Conservation (phyloP, 352 stramenopile genomes). For the Phytophthora nicotianae region DNA sequence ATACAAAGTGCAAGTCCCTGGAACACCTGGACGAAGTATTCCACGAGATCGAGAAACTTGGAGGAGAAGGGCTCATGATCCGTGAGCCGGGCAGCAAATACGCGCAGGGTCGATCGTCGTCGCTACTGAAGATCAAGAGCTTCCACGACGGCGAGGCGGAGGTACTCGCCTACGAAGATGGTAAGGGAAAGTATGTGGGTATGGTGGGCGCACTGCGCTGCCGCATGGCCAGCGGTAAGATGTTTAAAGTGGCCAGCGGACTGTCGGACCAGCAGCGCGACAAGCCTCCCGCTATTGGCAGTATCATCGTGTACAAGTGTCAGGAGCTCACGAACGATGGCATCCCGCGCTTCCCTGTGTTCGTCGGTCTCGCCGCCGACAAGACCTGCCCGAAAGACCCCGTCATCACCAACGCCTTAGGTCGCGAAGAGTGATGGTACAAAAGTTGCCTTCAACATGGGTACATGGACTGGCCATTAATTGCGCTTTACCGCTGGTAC, state of each 20-base stretch:
- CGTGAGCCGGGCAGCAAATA: conserved; percentile 63
- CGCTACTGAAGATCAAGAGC: conserved; percentile 80
- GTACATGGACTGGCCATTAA: conserved; percentile 20
- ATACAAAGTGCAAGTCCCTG: conserved; percentile 59
- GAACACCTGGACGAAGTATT: conserved; percentile 60
- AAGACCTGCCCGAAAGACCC: conserved; percentile 57
- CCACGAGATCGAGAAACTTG: conserved; percentile 57
- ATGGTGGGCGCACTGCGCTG: conserved; percentile 64
- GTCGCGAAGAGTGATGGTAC: conserved; percentile 10
- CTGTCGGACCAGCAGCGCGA: conserved; percentile 63
- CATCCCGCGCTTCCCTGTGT: conserved; percentile 78
- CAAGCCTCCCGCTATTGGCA: conserved; percentile 50
- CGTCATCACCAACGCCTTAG: conserved; percentile 46
- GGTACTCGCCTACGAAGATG: conserved; percentile 67
- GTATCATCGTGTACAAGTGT: conserved; percentile 84
- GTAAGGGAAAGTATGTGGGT: conserved; percentile 71
- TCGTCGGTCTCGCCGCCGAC: conserved; percentile 61
- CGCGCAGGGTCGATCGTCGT: conserved; percentile 47
- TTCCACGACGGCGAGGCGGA: conserved; percentile 75
- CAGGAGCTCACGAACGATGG: conserved; percentile 75
- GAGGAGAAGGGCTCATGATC: conserved; percentile 78
- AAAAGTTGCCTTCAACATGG: conserved; percentile 9
- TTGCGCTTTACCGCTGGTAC: too few species aligned
- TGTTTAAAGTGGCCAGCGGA: conserved; percentile 74
- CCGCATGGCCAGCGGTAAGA: conserved; percentile 67